Percentiles rank a stretch among this genome's conserved stretches.
Evolutionary conservation across 2,329 filamentous ascomycete genomes (phyloP).

Genomic region (Blumeria graminis): DNA sequence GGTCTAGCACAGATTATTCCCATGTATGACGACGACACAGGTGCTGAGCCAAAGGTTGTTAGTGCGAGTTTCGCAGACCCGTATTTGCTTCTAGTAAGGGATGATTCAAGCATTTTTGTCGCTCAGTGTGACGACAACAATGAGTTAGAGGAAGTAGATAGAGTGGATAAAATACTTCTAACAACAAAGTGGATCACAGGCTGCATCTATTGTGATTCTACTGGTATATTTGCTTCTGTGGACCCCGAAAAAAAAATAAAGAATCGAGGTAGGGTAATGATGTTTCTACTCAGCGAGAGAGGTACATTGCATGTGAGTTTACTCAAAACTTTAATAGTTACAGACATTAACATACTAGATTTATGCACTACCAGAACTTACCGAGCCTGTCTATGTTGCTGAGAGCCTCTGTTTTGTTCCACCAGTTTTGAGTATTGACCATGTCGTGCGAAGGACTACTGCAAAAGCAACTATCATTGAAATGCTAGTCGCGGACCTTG

Average conservation of each 20-base stretch:
- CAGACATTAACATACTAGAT: conserved; percentile 24
- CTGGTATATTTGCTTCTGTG: conserved; percentile 26
- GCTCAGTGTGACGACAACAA: conserved; percentile 58
- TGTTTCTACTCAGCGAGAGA: conserved; percentile 55
- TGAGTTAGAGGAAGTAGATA: conserved; percentile 64
- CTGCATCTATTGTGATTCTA: conserved; percentile 52
- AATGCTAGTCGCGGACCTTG: conserved; percentile 62
- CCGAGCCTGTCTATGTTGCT: conserved; percentile 45
- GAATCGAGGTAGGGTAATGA: conserved; percentile 26
- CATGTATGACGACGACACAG: conserved; percentile 76
- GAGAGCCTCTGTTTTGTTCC: conserved; percentile 60
- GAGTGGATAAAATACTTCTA: conserved; percentile 29
- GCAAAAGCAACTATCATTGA: conserved; percentile 54
- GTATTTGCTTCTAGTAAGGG: conserved; percentile 59
- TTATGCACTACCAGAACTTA: conserved; percentile 51
- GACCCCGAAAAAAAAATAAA: conserved; percentile 16
- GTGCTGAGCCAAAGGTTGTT: conserved; percentile 52
- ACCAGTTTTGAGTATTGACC: conserved; percentile 48
- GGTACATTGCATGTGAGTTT: conserved; percentile 49
- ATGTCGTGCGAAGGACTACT: conserved; percentile 41
- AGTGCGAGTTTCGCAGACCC: conserved; percentile 71
- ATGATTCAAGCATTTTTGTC: conserved; percentile 60
- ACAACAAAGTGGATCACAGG: conserved; percentile 58
- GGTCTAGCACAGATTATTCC: conserved; percentile 77
- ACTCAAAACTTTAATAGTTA: background rate